A percentile compares a stretch with the other conserved stretches of the same genome.
These are phyloP conservation scores for Coccomyxa sp. DNA, from an alignment of 139 green algal species.

Conservation along the genomic window DNA sequence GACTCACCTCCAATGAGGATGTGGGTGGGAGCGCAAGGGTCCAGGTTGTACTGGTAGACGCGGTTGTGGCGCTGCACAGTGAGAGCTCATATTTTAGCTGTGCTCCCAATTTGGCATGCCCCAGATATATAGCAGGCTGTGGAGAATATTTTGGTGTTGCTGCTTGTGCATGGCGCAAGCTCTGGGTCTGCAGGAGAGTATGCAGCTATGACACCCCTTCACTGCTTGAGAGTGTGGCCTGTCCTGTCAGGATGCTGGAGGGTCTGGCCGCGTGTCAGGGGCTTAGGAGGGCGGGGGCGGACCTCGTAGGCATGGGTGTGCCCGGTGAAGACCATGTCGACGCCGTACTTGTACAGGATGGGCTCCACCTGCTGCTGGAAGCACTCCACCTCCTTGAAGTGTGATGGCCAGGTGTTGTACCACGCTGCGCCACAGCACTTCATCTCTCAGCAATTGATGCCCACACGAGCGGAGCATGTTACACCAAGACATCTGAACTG, in stretches of 20 bases:
- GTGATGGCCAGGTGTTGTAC: background rate
- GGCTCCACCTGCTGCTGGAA: conserved; percentile 55
- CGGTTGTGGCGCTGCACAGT: background rate
- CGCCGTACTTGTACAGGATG: conserved; percentile 53
- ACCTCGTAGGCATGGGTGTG: conserved; percentile 76
- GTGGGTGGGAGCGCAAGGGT: background rate
- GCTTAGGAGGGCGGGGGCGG: background rate
- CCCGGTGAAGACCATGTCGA: conserved; percentile 68
- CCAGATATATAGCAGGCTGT: no score
- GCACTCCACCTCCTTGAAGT: background rate
- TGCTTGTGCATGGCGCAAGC: background rate
- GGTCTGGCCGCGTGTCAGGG: no score
- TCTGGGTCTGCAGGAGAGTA: background rate
- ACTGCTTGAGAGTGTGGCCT: no score
- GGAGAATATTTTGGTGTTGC: background rate
- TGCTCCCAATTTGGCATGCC: background rate
- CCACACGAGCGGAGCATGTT: background rate
- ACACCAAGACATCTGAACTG: background rate
- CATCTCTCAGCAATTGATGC: background rate
- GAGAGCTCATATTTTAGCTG: background rate
- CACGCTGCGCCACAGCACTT: background rate
- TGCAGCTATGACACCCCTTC: background rate
- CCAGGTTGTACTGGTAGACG: background rate
- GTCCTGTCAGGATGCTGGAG: no score
- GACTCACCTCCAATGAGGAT: background rate